These are phyloP conservation scores for Ceratocystis variospora DNA, from an alignment of 2,329 filamentous ascomycete genomes.

Conservation along the genomic window DNA sequence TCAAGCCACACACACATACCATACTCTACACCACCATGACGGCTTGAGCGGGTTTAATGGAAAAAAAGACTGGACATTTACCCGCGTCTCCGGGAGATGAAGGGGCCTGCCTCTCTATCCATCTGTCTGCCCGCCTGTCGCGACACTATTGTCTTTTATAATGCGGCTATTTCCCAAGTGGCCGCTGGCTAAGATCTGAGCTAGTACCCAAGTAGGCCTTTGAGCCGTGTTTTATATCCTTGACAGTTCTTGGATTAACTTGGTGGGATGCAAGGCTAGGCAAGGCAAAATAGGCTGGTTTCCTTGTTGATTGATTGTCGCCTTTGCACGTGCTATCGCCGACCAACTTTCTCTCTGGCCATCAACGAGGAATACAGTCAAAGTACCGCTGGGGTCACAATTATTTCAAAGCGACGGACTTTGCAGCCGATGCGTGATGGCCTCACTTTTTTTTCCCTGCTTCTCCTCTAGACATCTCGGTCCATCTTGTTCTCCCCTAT, in stretches of 20 bases:
- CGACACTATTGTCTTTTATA: slow-evolving; percentile 5
- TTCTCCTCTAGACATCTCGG: no score
- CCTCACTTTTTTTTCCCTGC: no score
- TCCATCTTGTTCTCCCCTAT: no score
- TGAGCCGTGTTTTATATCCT: background rate
- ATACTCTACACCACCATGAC: no score
- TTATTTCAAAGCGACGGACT: no score
- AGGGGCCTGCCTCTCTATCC: no score
- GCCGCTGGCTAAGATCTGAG: slow-evolving; percentile 3
- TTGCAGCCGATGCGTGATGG: no score
- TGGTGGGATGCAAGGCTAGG: background rate
- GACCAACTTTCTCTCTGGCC: background rate
- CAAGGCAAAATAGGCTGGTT: background rate
- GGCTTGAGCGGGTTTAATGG: no score
- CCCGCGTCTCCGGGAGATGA: background rate
- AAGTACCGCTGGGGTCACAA: no score
- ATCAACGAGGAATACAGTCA: no score
- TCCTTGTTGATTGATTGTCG: background rate
- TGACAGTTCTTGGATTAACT: background rate
- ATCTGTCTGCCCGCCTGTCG: background rate
- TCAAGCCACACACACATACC: background rate
- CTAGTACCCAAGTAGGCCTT: slow-evolving; percentile 1
- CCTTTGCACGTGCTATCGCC: background rate
- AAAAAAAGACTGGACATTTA: background rate
- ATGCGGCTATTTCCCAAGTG: slow-evolving; percentile 4